These are phyloP conservation scores for Psilocybe subaeruginosa DNA, from an alignment of 768 basidiomycete species.

Conservation along the genomic window DNA sequence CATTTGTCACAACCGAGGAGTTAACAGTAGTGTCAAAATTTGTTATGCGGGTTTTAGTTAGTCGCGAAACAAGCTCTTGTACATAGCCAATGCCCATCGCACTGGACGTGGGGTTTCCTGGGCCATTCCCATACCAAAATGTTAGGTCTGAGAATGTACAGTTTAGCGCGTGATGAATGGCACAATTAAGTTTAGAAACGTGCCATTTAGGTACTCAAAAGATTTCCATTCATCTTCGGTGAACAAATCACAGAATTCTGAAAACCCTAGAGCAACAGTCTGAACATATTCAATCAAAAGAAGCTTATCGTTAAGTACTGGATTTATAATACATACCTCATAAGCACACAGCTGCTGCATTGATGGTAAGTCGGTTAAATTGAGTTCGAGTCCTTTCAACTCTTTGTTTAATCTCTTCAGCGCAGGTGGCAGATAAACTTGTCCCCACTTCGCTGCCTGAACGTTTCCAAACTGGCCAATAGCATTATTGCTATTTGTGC, in stretches of 20 bases:
- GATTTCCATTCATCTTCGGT: slow-evolving; percentile 83
- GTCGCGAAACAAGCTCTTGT: slow-evolving; percentile 71
- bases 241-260: slow-evolving; percentile 77
- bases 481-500: slow-evolving; percentile 55
- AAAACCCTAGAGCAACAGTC: slow-evolving; percentile 81
- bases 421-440: slow-evolving; percentile 62
- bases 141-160: slow-evolving; percentile 40
- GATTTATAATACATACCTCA: slow-evolving; percentile 45
- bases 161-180: not conserved
- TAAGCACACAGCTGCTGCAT: slow-evolving; percentile 78
- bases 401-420: slow-evolving; percentile 50
- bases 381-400: slow-evolving; percentile 55
- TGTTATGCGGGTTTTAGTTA: slow-evolving; percentile 63
- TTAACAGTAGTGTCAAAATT: slow-evolving; percentile 66
- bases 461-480: slow-evolving; percentile 44
- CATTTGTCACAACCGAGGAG: slow-evolving; percentile 59
- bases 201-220: slow-evolving; percentile 62
- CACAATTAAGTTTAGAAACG: not conserved
- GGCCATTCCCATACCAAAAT: slow-evolving; percentile 70
- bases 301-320: not conserved
- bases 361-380: slow-evolving; percentile 52
- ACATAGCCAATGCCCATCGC: slow-evolving; percentile 69
- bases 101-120: slow-evolving; percentile 67
- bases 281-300: slow-evolving; percentile 25
- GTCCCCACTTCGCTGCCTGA: slow-evolving; percentile 58